A percentile compares a stretch with the other conserved stretches of the same genome.
phyloP scores from a whole-genome alignment of 208 protist genomes.

The Vickermania spadyakhi region DNA sequence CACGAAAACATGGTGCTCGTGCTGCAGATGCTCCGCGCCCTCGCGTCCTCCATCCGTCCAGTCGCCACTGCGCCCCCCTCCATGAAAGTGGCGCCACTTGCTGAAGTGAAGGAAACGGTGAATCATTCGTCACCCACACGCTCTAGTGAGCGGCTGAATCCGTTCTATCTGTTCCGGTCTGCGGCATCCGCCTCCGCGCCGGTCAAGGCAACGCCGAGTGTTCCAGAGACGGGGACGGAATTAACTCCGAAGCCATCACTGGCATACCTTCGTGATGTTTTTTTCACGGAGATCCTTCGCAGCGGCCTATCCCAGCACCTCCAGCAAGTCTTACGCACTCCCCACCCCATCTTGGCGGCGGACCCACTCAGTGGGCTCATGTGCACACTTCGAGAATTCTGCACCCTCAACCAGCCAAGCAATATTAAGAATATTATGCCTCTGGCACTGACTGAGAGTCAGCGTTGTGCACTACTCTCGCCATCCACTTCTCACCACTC shows the following conservation, averaged over 20 bases:
- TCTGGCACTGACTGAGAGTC: not conserved
- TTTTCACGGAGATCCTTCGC: not conserved
- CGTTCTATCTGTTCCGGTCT: not conserved
- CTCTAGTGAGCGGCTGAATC: not conserved
- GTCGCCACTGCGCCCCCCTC: not conserved
- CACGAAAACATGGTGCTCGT: not conserved
- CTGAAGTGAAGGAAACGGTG: not conserved
- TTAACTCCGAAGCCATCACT: not conserved
- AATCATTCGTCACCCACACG: not conserved
- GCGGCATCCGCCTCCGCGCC: not conserved
- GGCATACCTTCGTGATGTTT: not conserved
- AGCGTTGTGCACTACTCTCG: not conserved
- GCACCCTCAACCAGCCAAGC: not conserved
- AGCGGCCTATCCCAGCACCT: not conserved
- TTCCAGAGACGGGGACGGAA: not conserved
- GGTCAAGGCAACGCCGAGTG: not conserved
- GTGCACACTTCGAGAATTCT: not conserved
- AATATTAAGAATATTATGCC: not conserved
- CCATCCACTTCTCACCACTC: too few species aligned
- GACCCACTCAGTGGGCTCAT: not conserved
- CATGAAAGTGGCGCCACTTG: not conserved
- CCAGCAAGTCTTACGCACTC: not conserved
- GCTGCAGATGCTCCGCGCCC: not conserved
- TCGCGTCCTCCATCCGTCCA: not conserved
- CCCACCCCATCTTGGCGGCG: not conserved